Base-by-base conservation (phyloP, 805 yeast genomes). In the Metschnikowia anglica region DNA sequence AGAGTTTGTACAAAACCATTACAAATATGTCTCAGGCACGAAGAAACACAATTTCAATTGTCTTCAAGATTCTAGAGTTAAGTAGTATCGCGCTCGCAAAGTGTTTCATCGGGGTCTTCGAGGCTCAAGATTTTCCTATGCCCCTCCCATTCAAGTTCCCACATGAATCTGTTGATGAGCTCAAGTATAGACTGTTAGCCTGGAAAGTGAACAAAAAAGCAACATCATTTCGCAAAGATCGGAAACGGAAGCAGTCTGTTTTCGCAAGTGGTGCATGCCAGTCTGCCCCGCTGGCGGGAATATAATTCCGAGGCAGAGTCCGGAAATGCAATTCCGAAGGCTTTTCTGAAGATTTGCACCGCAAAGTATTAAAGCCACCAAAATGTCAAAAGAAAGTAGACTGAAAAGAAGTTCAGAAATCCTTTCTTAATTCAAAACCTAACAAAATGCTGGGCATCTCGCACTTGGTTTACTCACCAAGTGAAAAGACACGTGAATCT, bases 261-360 rank as follows among this genome's bases (percentile, higher is more conserved):
- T 27, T 27, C 12, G 13, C 30, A 27, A n/a, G 10, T 4, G 27
- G 27, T 4, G 27, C n/a, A 25, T 25, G 32, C 32, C n/a, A 28
- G 15, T 28, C 15, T 11, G 11, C 34, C 10, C 23, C 23, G 23
- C 10, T 11, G 4, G 13, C 3, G 43, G 43, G 30, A 41, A 27
- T 42, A 31, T 31, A 42, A 33, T 37, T 33, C 41, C 41, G 40
- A 19, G 18, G 13, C n/a, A 12, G n/a, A 28, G 25, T 6, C 13
- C 13, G 47, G 41, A 35, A 35, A 17, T 39, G 13, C 21, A 43
- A 20, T 43, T 35, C 43, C 47, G 41, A 15, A 24, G 46, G 34
- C 13, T 11, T 12, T 10, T 10, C 24, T 7, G 15, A 25, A n/a
- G 15, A 25, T 10, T 29, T 28, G 21, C 11, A 21, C 27, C 17